Evolutionary conservation across 1,284 basidiomycete species (phyloP), one percentile per base, ranked within the genome.

Genomic region (Ustilago esculenta): DNA sequence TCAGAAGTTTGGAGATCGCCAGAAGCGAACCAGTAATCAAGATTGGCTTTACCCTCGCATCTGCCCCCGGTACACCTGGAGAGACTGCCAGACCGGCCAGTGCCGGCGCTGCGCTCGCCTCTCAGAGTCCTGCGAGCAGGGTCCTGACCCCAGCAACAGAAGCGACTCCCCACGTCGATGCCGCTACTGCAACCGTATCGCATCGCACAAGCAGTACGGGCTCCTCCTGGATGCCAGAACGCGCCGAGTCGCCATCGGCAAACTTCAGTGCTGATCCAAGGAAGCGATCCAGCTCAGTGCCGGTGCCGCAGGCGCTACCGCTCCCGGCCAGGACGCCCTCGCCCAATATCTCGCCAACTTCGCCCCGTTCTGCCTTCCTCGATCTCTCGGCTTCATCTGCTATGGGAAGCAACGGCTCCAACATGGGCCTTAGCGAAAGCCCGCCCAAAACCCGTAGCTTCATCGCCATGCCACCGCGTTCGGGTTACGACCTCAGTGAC

Each of bases 381-480:
- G 59, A 67, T 49, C 60, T 60, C 11, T 39, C 61, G 11, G 50
- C 37, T 11, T 39, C 59, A 11, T 24, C 48, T 9, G 21, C 47
- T 24, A 25, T 43, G 1, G 44, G 41, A 14, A 21, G 41, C 20
- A 63, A 54, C 39, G 47, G 54, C 8, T 24, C 46, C 40, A 56
- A 50, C 24, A 49, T 56, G 55, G 54, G 51, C 29, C 49, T 72
- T 34, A 41, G 57, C 48, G 77, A 80, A 24, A 79, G 77, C 11
- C 80, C 80, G 23, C 80, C 80, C 24, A 81, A 81, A 58, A 75
- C 66, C 15, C 69, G 79, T 30, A 79, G 76, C 58, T 77, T 81
- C 60, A 81, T 81, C 55, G 79, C 73, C 21, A 77, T 81, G 66
- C 80, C 80, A 1, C 80, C 80, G 2, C 66, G 80, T 4, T 80